Conservation (phyloP, 768 basidiomycete genomes). For the Suillus luteus region DNA sequence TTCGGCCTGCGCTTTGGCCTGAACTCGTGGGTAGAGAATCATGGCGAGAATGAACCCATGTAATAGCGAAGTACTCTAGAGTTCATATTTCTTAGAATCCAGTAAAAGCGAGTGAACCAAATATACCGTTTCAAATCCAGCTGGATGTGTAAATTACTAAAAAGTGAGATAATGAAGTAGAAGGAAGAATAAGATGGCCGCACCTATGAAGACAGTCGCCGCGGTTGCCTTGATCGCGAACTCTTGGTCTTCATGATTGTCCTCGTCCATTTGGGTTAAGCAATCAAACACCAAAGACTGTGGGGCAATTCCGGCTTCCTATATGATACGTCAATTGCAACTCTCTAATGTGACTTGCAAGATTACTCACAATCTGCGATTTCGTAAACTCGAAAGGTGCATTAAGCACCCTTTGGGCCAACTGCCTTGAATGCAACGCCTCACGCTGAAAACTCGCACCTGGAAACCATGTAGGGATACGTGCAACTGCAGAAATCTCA, state of each 20-base stretch:
- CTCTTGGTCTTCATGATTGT: constrained; percentile 17
- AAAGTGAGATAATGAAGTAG: background rate
- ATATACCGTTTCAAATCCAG: constrained; percentile 6
- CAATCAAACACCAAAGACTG: constrained; percentile 27
- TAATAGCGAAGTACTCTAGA: constrained; percentile 21
- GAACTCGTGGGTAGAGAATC: constrained; percentile 23
- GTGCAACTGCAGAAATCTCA: constrained; percentile 15
- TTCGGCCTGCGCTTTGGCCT: constrained; percentile 24
- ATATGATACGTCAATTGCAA: background rate
- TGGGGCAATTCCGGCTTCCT: constrained; percentile 26
- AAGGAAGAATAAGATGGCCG: background rate
- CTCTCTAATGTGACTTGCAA: background rate
- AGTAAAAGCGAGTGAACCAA: background rate
- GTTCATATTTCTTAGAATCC: background rate
- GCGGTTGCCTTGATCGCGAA: constrained; percentile 26
- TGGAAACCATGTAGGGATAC: constrained; percentile 25
- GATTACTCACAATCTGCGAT: constrained; percentile 7
- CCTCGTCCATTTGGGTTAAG: constrained; percentile 12
- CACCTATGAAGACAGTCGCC: constrained; percentile 26
- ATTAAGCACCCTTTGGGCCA: constrained; percentile 20
- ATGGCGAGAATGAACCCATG: constrained; percentile 23
- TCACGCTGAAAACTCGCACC: constrained; percentile 18
- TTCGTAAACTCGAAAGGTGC: constrained; percentile 30
- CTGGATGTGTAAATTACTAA: background rate
- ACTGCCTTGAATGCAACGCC: constrained; percentile 14